Conservation (phyloP, 2,329 filamentous ascomycete genomes). For the Apiospora pterosperma region DNA sequence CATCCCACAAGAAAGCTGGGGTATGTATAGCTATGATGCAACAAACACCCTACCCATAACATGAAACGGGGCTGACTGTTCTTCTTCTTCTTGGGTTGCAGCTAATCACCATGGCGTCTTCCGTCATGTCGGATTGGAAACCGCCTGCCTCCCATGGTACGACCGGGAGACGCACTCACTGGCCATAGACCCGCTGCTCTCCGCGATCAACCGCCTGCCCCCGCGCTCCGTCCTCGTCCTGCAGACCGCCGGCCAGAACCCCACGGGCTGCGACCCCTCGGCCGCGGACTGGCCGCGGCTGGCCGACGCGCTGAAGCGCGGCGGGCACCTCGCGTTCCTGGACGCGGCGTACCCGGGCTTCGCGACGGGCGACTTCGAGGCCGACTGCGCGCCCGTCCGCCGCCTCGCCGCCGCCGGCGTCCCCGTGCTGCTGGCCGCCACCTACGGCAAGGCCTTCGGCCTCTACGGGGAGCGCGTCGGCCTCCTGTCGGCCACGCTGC, state of each 20-base stretch:
- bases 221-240: background rate
- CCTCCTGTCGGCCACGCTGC: background rate
- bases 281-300: background rate
- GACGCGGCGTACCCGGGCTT: background rate
- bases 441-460: background rate
- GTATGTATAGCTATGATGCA: no score
- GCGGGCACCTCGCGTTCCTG: background rate
- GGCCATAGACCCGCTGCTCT: background rate
- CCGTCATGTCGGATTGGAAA: background rate
- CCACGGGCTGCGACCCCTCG: background rate
- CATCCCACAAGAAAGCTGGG: no score
- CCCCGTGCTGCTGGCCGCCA: background rate
- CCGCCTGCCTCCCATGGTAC: background rate
- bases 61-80: no score
- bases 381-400: background rate
- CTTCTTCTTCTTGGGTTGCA: no score
- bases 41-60: no score
- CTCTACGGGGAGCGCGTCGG: background rate
- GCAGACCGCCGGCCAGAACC: background rate
- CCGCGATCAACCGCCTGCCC: background rate
- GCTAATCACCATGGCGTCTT: background rate
- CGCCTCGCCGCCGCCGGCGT: background rate
- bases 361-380: background rate
- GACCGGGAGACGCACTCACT: background rate
- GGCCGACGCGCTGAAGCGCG: background rate